Evolutionary conservation across 2,329 filamentous ascomycete species (phyloP).

Genomic region (Hymenotorrendiella dingleyae): DNA sequence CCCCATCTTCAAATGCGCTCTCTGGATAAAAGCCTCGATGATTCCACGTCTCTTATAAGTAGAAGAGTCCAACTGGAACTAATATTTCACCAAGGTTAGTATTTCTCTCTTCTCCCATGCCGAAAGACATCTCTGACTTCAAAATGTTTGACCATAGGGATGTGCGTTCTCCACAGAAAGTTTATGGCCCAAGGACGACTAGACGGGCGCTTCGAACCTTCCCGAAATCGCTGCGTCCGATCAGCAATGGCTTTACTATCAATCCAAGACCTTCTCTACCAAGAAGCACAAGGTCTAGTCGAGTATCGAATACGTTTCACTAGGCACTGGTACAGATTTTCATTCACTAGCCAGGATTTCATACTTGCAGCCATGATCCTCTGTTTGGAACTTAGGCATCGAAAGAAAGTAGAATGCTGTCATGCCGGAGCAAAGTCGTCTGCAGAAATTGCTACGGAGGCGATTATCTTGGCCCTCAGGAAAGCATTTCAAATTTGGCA

Average conservation of each 20-base stretch:
- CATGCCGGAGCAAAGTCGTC: neutral
- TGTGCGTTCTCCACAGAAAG: constrained; percentile 75
- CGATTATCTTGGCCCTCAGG: constrained; percentile 5
- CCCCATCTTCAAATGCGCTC: constrained; percentile 69
- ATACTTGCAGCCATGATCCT: constrained; percentile 13
- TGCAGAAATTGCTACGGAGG: neutral
- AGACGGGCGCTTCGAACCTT: constrained; percentile 74
- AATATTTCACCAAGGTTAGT: constrained; percentile 79
- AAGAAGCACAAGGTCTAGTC: neutral
- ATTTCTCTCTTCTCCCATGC: too few relatives aligned
- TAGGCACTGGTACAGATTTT: constrained; percentile 7
- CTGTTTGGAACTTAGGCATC: constrained; percentile 14
- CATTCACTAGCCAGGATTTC: constrained; percentile 8
- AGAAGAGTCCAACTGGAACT: constrained; percentile 77
- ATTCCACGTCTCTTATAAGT: constrained; percentile 76
- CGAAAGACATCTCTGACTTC: too few relatives aligned
- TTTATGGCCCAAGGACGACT: constrained; percentile 69
- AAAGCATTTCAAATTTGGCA: constrained; percentile 17
- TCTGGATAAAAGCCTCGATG: constrained; percentile 58
- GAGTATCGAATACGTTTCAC: neutral
- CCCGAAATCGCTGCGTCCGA: constrained; percentile 41
- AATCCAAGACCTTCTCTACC: constrained; percentile 6
- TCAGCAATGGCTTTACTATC: constrained; percentile 13
- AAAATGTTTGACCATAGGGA: too few relatives aligned
- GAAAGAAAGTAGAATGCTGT: constrained; percentile 4